Percentiles rank a stretch among this genome's conserved stretches.
These are phyloP conservation scores for Marvania coccoides DNA, from an alignment of 139 green algal genomes.

Conservation along the genomic window DNA sequence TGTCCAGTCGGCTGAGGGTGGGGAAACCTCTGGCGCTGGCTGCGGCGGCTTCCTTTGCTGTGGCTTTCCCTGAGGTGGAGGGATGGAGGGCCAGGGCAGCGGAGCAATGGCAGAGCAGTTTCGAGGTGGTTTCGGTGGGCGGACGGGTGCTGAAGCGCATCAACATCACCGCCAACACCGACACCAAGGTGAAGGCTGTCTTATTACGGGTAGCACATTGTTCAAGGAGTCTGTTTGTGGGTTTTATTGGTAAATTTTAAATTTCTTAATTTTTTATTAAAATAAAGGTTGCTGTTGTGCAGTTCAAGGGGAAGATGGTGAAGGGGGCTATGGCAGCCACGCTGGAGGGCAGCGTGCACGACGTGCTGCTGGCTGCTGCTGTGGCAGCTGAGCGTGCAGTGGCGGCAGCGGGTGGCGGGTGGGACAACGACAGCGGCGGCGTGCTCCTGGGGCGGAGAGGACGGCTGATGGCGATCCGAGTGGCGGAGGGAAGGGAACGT, in stretches of 20 bases:
- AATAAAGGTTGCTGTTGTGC: no score
- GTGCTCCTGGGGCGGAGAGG: neutral
- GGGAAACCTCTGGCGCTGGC: neutral
- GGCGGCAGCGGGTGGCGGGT: neutral
- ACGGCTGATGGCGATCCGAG: neutral
- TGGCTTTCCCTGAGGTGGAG: neutral
- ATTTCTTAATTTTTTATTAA: no score
- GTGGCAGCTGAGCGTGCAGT: neutral
- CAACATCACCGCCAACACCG: neutral
- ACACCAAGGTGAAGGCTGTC: neutral
- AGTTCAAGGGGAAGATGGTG: neutral
- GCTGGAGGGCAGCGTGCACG: neutral
- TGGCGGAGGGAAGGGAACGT: neutral
- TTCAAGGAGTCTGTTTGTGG: no score
- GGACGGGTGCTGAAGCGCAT: neutral
- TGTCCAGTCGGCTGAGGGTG: constrained; percentile 1
- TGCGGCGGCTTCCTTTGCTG: neutral
- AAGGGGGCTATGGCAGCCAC: neutral
- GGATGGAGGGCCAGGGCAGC: constrained; percentile 3
- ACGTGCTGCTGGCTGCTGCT: neutral
- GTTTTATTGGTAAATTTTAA: no score
- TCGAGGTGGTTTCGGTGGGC: neutral
- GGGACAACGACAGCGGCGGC: neutral
- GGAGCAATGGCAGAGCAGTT: neutral
- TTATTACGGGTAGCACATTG: no score